Percentiles rank a stretch among this genome's conserved stretches.
These are phyloP conservation scores for Kwoniella europaea DNA, from an alignment of 768 basidiomycete genomes.

Conservation along the genomic window DNA sequence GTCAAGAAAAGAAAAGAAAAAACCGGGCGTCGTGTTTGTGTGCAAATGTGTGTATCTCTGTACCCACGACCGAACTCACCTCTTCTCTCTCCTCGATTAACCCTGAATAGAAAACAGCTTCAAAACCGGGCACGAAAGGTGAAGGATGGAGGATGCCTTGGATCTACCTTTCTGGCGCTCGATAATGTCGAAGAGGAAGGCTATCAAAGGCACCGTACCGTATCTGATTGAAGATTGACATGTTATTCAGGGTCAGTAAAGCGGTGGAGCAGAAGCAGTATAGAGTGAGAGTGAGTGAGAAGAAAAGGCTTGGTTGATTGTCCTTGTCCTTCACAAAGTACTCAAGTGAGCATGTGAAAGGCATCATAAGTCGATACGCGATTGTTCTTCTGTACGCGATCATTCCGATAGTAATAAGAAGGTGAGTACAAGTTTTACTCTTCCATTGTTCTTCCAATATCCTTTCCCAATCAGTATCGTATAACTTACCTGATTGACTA, in stretches of 20 bases:
- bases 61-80: neutral
- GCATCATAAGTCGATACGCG: neutral
- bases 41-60: neutral
- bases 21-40: neutral
- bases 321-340: neutral
- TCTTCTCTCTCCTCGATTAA: neutral
- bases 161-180: neutral
- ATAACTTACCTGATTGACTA: neutral
- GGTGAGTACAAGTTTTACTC: neutral
- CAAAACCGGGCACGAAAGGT: neutral
- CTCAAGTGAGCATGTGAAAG: conserved; percentile 4
- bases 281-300: neutral
- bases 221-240: conserved; percentile 6
- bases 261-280: neutral
- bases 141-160: neutral
- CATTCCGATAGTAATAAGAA: neutral
- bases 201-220: conserved; percentile 1
- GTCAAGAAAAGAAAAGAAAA: neutral
- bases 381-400: neutral
- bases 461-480: neutral
- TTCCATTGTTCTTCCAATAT: conserved; percentile 12
- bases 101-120: conserved; percentile 1
- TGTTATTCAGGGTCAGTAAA: conserved; percentile 13
- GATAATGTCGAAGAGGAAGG: neutral
- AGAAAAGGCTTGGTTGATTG: conserved; percentile 10